Conservation (phyloP, 441 rosid genomes). For the Populus hybrid region DNA sequence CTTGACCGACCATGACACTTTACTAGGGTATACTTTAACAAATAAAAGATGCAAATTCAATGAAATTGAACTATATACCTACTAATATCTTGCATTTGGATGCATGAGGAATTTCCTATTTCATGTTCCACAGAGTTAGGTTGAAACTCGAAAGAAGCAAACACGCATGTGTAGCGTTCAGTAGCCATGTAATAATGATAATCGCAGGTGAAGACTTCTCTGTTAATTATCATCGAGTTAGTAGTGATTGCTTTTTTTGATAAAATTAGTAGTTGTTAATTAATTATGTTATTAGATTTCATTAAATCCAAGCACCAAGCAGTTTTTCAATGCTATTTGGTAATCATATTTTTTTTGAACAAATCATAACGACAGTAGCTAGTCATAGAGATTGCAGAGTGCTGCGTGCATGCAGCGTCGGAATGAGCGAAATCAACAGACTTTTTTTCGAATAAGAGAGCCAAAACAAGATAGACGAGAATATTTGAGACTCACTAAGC, state of each 20-base stretch:
- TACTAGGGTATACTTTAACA: neutral
- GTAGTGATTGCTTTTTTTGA: neutral
- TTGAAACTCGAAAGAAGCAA: neutral
- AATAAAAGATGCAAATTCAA: neutral
- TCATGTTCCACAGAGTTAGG: neutral
- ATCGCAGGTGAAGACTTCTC: neutral
- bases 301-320: neutral
- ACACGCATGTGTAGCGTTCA: neutral
- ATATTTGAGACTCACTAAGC: constrained; percentile 11
- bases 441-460: constrained; percentile 12
- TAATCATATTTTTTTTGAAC: neutral
- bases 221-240: neutral
- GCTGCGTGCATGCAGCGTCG: neutral
- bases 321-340: neutral
- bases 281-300: neutral
- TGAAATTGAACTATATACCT: neutral
- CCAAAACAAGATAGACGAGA: constrained; percentile 18
- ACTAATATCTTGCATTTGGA: neutral
- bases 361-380: neutral
- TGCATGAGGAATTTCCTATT: neutral
- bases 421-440: constrained; percentile 6
- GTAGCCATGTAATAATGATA: too few relatives aligned
- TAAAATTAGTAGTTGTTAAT: neutral
- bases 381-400: neutral
- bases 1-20: neutral